Evolutionary conservation across 2,329 filamentous ascomycete species (phyloP).

Genomic region (Aspergillus uvarum): DNA sequence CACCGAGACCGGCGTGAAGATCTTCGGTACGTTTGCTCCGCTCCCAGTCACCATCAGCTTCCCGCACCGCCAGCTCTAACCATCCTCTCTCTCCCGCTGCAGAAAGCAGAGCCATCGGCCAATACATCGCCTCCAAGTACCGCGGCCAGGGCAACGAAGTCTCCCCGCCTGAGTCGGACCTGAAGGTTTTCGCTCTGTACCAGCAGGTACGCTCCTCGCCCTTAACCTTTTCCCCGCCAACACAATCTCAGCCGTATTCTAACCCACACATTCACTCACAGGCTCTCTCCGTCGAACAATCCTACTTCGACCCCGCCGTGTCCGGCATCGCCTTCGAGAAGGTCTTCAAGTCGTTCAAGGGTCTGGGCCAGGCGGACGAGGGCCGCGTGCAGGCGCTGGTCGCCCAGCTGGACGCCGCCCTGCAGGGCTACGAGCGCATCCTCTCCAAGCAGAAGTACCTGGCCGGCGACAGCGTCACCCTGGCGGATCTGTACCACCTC

Average conservation of each 20-base stretch:
- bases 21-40: slow-evolving; percentile 10
- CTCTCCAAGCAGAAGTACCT: slow-evolving; percentile 23
- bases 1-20: slow-evolving; percentile 30
- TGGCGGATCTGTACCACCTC: slow-evolving; percentile 18
- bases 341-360: slow-evolving; percentile 16
- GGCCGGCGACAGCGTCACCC: slow-evolving; percentile 18
- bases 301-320: slow-evolving; percentile 23
- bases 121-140: slow-evolving; percentile 30
- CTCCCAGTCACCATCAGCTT: not conserved
- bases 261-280: slow-evolving; percentile 15
- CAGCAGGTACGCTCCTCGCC: slow-evolving; percentile 19
- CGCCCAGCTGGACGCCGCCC: slow-evolving; percentile 9
- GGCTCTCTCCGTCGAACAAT: slow-evolving; percentile 28
- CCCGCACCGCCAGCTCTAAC: not conserved
- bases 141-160: slow-evolving; percentile 16
- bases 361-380: slow-evolving; percentile 15
- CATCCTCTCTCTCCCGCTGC: not conserved
- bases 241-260: not conserved
- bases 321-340: slow-evolving; percentile 19
- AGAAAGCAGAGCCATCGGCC: slow-evolving; percentile 36
- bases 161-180: slow-evolving; percentile 12
- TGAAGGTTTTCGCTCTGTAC: slow-evolving; percentile 26
- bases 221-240: not conserved
- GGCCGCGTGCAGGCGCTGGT: slow-evolving; percentile 11
- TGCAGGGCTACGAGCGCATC: slow-evolving; percentile 20